A percentile compares a stretch with the other conserved stretches of the same genome.
These are phyloP conservation scores for Penicillium sp. DNA, from an alignment of 2,329 filamentous ascomycete species.

Conservation along the genomic window DNA sequence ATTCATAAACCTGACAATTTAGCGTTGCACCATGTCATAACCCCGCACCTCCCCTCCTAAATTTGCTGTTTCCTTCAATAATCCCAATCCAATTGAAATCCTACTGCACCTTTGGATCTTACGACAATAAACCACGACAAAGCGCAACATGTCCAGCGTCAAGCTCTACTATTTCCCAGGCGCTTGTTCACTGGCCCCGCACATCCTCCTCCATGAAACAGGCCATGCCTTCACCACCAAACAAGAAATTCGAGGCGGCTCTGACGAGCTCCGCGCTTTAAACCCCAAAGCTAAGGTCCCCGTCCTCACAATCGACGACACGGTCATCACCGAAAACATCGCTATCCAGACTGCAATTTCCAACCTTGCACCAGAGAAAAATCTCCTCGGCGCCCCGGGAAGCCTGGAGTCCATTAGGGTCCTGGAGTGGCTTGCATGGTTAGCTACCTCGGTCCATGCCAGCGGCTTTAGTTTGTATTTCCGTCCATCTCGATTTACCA, in stretches of 20 bases:
- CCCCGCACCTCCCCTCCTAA: no score
- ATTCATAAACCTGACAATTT: no score
- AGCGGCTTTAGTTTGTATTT: not conserved
- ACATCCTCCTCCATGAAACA: constrained; percentile 2
- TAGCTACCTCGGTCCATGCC: constrained; percentile 35
- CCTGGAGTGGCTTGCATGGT: constrained; percentile 40
- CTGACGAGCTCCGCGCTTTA: not conserved
- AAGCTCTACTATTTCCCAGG: constrained; percentile 2
- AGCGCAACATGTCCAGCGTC: not conserved
- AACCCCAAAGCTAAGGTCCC: constrained; percentile 3
- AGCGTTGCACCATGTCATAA: no score
- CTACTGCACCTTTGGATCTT: not conserved
- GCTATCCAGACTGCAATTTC: constrained; percentile 36
- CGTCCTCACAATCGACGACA: constrained; percentile 44
- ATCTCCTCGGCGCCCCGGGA: constrained; percentile 30
- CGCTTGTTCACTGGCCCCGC: not conserved
- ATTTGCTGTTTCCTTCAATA: not conserved
- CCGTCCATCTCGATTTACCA: constrained; percentile 20
- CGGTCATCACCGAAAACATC: constrained; percentile 58
- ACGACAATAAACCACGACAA: not conserved
- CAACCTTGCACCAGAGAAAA: constrained; percentile 26
- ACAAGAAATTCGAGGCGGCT: not conserved
- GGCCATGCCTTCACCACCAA: not conserved
- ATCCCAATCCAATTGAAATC: no score
- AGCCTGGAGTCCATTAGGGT: constrained; percentile 30